phyloP scores from a whole-genome alignment of 192 early-diverging fungal species.

The Podochytrium sp. region DNA sequence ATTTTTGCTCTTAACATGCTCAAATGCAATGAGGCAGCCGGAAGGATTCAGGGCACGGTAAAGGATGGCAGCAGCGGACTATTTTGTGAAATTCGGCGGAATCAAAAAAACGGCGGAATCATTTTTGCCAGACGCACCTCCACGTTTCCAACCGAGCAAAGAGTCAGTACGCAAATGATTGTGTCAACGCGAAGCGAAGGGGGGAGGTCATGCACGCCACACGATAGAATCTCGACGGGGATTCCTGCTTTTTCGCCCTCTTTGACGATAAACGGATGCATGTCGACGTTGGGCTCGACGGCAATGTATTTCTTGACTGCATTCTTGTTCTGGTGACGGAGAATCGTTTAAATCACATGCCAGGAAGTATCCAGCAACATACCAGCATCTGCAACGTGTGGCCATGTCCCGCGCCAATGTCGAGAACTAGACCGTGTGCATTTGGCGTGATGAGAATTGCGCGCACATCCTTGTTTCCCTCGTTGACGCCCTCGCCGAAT shows the following conservation, averaged over 20 bases:
- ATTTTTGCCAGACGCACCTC: no score
- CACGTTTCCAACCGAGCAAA: conserved; percentile 13
- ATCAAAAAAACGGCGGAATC: no score
- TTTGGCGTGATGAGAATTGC: conserved; percentile 11
- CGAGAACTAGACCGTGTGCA: conserved; percentile 10
- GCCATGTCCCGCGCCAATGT: conserved; percentile 21
- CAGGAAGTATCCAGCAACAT: not conserved
- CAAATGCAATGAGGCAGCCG: conserved; percentile 2
- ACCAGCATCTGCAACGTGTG: conserved; percentile 8
- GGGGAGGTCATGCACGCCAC: not conserved
- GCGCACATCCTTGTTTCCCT: not conserved
- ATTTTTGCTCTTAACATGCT: conserved; percentile 19
- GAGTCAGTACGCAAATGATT: conserved; percentile 13
- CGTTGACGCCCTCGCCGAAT: conserved; percentile 18
- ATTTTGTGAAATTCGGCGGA: no score
- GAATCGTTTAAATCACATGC: not conserved
- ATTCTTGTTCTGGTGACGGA: not conserved
- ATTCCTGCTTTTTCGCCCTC: not conserved
- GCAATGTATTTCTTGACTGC: conserved; percentile 14
- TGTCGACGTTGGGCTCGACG: conserved; percentile 10
- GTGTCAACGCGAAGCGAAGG: not conserved
- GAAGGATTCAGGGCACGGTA: not conserved
- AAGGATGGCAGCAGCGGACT: not conserved
- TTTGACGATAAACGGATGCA: not conserved
- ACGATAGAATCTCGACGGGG: not conserved